Evolutionary conservation across 2,329 filamentous ascomycete species (phyloP).

Genomic region (Neurospora sp.): DNA sequence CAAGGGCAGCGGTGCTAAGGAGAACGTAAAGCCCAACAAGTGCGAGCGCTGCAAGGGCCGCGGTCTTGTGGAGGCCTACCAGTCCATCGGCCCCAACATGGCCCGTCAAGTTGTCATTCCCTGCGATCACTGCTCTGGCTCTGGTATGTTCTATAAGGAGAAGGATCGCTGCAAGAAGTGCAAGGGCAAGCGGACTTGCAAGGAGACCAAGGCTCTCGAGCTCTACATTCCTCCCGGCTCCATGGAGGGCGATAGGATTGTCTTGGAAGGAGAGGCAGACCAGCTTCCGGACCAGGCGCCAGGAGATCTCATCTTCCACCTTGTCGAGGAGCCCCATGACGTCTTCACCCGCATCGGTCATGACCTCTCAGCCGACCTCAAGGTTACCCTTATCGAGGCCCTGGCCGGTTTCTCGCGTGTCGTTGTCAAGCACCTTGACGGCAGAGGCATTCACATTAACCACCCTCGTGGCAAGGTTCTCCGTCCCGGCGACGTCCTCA

Average conservation of each 20-base stretch:
- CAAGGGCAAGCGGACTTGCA: slow-evolving; percentile 80
- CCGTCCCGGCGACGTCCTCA: slow-evolving; percentile 74
- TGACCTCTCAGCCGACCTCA: slow-evolving; percentile 73
- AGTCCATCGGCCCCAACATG: slow-evolving; percentile 77
- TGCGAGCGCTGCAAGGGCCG: slow-evolving; percentile 79
- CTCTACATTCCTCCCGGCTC: slow-evolving; percentile 89
- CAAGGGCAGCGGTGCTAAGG: slow-evolving; percentile 82
- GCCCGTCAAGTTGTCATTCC: slow-evolving; percentile 69
- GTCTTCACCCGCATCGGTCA: slow-evolving; percentile 73
- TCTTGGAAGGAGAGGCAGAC: slow-evolving; percentile 87
- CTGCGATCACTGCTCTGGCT: slow-evolving; percentile 75
- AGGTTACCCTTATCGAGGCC: slow-evolving; percentile 73
- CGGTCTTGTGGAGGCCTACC: slow-evolving; percentile 66
- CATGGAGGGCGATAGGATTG: slow-evolving; percentile 78
- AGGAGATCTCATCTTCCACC: slow-evolving; percentile 84
- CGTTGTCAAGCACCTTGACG: slow-evolving; percentile 86
- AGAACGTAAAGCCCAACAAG: slow-evolving; percentile 73
- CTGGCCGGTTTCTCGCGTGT: slow-evolving; percentile 83
- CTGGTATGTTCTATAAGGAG: slow-evolving; percentile 81
- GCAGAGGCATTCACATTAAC: slow-evolving; percentile 73
- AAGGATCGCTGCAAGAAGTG: slow-evolving; percentile 99
- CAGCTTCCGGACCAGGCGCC: slow-evolving; percentile 82
- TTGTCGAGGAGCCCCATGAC: slow-evolving; percentile 73
- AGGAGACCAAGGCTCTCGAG: slow-evolving; percentile 89
- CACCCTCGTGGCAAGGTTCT: slow-evolving; percentile 76